These are phyloP conservation scores for Monilinia fructicola DNA, from an alignment of 2,329 filamentous ascomycete genomes.

Conservation along the genomic window DNA sequence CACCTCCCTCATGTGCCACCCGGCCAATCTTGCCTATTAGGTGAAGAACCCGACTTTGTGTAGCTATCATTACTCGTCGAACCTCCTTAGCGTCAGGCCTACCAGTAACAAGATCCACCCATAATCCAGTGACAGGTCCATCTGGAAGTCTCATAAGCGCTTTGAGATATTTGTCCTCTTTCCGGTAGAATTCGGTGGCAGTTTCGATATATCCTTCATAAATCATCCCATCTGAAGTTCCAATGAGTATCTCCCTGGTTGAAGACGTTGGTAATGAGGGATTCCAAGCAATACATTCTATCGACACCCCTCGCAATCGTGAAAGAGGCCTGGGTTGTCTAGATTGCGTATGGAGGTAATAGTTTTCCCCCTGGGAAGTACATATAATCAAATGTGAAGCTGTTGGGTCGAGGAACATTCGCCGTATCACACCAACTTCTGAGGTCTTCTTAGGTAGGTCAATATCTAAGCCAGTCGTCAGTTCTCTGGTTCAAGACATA, in stretches of 20 bases:
- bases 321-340: slow-evolving; percentile 80
- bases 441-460: slow-evolving; percentile 91
- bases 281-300: slow-evolving; percentile 94
- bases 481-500: neutral
- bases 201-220: slow-evolving; percentile 96
- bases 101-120: slow-evolving; percentile 71
- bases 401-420: slow-evolving; percentile 96
- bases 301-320: slow-evolving; percentile 78
- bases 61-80: slow-evolving; percentile 76
- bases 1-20: slow-evolving; percentile 72
- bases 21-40: slow-evolving; percentile 75
- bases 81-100: slow-evolving; percentile 57
- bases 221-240: slow-evolving; percentile 88
- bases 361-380: slow-evolving; percentile 91
- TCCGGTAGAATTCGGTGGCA: slow-evolving; percentile 89
- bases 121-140: slow-evolving; percentile 80
- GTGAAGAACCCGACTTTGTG: slow-evolving; percentile 75
- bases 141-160: slow-evolving; percentile 79
- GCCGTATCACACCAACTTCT: slow-evolving; percentile 87
- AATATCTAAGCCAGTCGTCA: slow-evolving; percentile 65
- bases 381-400: slow-evolving; percentile 91
- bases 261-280: slow-evolving; percentile 89
- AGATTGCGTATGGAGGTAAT: slow-evolving; percentile 95
- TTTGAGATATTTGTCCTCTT: slow-evolving; percentile 91
- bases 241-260: slow-evolving; percentile 89